These are phyloP conservation scores for Candida glucosophila DNA, from an alignment of 1,139 yeast genomes.

Conservation along the genomic window DNA sequence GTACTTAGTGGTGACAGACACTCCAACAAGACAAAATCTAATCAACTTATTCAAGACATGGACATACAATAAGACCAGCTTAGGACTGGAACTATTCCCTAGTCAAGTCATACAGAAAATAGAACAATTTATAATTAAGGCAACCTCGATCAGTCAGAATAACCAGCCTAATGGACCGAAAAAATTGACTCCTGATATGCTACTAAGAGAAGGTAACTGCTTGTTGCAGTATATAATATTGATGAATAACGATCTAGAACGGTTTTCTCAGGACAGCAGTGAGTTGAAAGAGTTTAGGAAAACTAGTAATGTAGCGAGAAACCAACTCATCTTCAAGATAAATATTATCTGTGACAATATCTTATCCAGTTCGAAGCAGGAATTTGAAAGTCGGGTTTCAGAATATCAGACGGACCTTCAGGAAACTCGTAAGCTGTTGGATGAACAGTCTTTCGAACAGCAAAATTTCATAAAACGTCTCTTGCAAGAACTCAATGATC, in stretches of 20 bases:
- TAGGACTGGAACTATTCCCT: conserved; percentile 32
- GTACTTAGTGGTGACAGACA: conserved; percentile 31
- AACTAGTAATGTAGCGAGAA: conserved; percentile 14
- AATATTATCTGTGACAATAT: conserved; percentile 25
- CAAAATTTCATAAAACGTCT: conserved; percentile 10
- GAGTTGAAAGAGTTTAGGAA: conserved; percentile 8
- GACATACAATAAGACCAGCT: conserved; percentile 22
- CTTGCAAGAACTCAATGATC: conserved; percentile 11
- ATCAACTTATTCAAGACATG: conserved; percentile 36
- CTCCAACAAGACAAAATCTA: conserved; percentile 26
- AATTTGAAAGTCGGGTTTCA: conserved; percentile 18
- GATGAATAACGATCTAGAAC: conserved; percentile 10
- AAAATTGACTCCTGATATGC: conserved; percentile 18
- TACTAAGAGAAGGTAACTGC: conserved; percentile 24
- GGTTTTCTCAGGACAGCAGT: conserved; percentile 7
- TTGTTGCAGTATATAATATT: conserved; percentile 23
- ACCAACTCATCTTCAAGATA: conserved; percentile 20
- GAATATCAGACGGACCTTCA: conserved; percentile 18
- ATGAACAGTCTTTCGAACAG: conserved; percentile 20
- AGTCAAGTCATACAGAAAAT: conserved; percentile 19
- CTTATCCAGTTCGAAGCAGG: conserved; percentile 14
- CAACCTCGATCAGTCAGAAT: conserved; percentile 17
- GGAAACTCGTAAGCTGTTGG: conserved; percentile 19
- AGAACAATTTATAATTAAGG: conserved; percentile 33
- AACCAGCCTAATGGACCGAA: conserved; percentile 7